phyloP scores from a whole-genome alignment of 2,329 filamentous ascomycete species.

The Colletotrichum nymphaeae region DNA sequence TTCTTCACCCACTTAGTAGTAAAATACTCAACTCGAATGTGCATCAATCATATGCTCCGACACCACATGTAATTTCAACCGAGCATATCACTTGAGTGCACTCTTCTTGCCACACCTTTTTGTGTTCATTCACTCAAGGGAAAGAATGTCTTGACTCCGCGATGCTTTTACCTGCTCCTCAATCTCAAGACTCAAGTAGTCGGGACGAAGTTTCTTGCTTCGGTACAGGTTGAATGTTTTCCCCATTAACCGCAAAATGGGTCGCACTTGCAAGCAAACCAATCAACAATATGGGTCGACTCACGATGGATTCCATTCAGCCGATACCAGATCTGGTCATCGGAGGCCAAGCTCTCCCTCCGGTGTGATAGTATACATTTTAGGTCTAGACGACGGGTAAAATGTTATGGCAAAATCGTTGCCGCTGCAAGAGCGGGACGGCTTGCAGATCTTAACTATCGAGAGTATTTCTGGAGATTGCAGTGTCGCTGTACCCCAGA shows the following conservation, averaged over 20 bases:
- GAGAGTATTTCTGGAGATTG: neutral
- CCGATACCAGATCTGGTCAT: neutral
- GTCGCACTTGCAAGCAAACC: neutral
- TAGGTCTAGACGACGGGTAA: neutral
- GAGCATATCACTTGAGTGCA: too few species aligned
- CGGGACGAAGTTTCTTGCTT: too few species aligned
- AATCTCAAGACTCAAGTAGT: too few species aligned
- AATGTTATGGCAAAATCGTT: neutral
- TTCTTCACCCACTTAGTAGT: too few species aligned
- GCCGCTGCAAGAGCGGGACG: neutral
- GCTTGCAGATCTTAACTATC: neutral
- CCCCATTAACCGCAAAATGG: neutral
- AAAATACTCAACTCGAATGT: too few species aligned
- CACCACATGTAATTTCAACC: too few species aligned
- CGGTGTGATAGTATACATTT: neutral
- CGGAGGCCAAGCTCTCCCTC: neutral
- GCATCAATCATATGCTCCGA: too few species aligned
- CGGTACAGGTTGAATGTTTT: neutral
- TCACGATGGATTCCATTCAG: neutral
- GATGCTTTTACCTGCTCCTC: too few species aligned
- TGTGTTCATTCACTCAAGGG: too few species aligned
- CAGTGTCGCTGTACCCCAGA: neutral
- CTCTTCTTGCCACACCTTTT: too few species aligned
- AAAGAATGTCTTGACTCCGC: too few species aligned
- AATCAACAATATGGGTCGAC: neutral